Percentiles rank a stretch among this genome's conserved stretches.
Evolutionary conservation across 306 rosid species (phyloP).

Genomic region (Quercus aquifolioides): DNA sequence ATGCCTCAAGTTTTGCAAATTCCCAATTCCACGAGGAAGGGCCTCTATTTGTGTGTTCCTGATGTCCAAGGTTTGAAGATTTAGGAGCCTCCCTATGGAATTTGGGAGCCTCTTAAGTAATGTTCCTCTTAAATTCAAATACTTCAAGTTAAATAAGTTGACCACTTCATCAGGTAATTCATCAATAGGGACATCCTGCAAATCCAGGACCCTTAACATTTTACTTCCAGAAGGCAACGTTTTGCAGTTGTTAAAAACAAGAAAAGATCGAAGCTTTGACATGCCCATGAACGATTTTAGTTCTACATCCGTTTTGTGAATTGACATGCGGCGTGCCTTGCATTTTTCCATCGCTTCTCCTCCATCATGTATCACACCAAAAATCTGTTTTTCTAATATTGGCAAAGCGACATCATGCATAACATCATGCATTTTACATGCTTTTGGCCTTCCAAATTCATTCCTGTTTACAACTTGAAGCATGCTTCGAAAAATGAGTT

Average conservation of each 20-base stretch:
- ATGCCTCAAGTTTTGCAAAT: background rate
- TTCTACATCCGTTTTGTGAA: too few relatives aligned
- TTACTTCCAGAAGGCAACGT: background rate
- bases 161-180: background rate
- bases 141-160: background rate
- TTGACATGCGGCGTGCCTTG: too few relatives aligned
- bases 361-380: background rate
- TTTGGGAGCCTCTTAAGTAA: background rate
- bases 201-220: too few relatives aligned
- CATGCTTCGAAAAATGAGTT: background rate
- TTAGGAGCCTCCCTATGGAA: background rate
- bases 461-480: too few relatives aligned
- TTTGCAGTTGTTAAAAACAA: too few relatives aligned
- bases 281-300: fast-evolving
- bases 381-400: background rate
- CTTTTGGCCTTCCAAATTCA: too few relatives aligned
- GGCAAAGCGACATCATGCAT: slow-evolving; percentile 14
- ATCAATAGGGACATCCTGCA: too few relatives aligned
- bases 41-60: fast-evolving
- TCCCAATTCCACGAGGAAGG: background rate
- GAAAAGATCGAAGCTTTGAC: too few relatives aligned
- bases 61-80: background rate
- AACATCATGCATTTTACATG: background rate
- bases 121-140: background rate
- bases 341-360: too few relatives aligned